phyloP scores from a whole-genome alignment of 2,329 filamentous ascomycete genomes.

The Penicillium hordei region DNA sequence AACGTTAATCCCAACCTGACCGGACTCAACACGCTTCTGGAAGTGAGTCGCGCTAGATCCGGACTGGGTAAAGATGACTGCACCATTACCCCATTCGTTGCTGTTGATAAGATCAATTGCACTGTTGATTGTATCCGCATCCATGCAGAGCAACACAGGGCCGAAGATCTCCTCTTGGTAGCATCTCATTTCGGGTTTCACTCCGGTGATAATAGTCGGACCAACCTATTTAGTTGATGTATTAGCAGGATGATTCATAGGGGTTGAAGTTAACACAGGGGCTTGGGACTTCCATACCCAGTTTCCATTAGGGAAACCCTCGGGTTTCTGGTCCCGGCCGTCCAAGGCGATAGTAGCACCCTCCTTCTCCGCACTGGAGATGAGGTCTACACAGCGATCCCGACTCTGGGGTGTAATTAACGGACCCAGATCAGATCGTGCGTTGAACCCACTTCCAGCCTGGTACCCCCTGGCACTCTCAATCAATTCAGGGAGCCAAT shows the following conservation, averaged over 20 bases:
- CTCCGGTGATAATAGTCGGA: constrained; percentile 62
- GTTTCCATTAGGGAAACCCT: constrained; percentile 5
- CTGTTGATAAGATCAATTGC: constrained; percentile 61
- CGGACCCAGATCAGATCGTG: constrained; percentile 58
- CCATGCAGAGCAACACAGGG: constrained; percentile 60
- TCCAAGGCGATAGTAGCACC: constrained; percentile 61
- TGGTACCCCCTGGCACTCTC: constrained; percentile 57
- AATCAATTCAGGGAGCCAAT: constrained; percentile 60
- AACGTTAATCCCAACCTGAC: constrained; percentile 64
- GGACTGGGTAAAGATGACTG: constrained; percentile 60
- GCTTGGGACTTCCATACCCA: not conserved
- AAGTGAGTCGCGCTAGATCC: constrained; percentile 59
- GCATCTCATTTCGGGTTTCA: constrained; percentile 62
- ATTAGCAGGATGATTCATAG: not conserved
- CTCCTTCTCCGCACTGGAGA: constrained; percentile 58
- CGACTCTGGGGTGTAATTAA: constrained; percentile 60
- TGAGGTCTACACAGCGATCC: constrained; percentile 58
- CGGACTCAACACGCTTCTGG: constrained; percentile 62
- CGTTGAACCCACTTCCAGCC: constrained; percentile 60
- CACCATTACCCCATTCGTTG: constrained; percentile 65
- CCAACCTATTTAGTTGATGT: not conserved
- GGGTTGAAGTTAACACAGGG: too few species aligned
- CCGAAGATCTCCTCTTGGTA: constrained; percentile 65
- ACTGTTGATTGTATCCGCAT: constrained; percentile 57
- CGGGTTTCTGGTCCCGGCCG: not conserved